Base-by-base conservation (phyloP, 2,329 filamentous ascomycete species). In the Botryotinia convoluta region DNA sequence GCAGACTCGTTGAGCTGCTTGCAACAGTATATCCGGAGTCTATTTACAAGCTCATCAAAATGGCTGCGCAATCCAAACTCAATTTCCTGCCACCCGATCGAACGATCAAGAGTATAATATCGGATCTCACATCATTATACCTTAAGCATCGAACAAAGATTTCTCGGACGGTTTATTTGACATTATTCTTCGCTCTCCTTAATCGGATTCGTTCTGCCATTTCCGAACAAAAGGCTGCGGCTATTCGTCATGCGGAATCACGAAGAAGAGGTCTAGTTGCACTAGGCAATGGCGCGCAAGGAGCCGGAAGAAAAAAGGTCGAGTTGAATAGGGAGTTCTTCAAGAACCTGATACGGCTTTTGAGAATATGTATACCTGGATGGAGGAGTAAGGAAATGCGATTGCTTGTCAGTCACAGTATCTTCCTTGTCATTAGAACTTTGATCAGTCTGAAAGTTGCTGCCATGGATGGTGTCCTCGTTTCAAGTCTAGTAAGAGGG, bases 371-470 rank as follows among this genome's bases (percentile, higher is more conserved):
- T 65, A 91, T 99, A 75, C 96, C 96, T 0, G 92, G 94, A 64
- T 97, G 93, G 91, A 88, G 89, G 80, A 97, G 92, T 83, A 95
- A 95, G 82, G 96, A 99, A 85, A 86, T 95, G 45, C 86, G 95
- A 76, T 84, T 99, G 78, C 85, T 99, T 74, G 87, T 95, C 78
- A 97, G 93, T 83, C 96, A 99, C 82, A 97, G 92, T 80, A 90
- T 98, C 79, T 99, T 99, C 81, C 84, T 99, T 77, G 92, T 99
- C 32, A 82, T 98, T 74, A 86, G 96, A 78, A 98, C 96, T 1
- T 84, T 99, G 80, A 94, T 99, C 78, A 98, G 95, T 83, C 82
- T 99, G 79, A 97, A 97, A 82, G 96, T 99, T 35, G 96, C 96
- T 2, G 95, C 97, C 82, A 91, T 99, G 86, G 96, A 99, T 83